Base-by-base conservation (phyloP, 495 filamentous ascomycete species). In the Neurospora sp. region DNA sequence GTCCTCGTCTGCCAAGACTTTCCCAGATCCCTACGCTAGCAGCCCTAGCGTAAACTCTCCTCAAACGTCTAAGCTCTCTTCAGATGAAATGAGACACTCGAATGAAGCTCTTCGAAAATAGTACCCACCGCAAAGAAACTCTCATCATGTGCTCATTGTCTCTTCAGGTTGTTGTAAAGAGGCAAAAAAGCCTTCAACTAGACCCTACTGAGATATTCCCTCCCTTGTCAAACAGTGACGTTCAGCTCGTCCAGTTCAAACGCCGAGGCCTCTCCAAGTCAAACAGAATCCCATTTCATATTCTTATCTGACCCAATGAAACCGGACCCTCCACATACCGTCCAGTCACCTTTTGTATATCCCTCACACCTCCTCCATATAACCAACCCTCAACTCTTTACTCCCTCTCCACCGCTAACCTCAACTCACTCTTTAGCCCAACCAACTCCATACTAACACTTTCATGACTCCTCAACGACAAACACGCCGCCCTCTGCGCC, bases 401-500 rank as follows among this genome's bases (percentile, higher is more conserved):
- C 69, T 71, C 44, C 70, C 38, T 69, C 70, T 70, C 65, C n/a
- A 69, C 77, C 39, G 74, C 75, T 69, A 37, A 40, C 42, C 71
- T 41, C 61, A 86, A 35, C 69, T 82, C 83, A 35, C 46, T 59
- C 76, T 76, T 81, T 69, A 86, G 69, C 39, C 72, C 77, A 14
- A 74, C 77, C 61, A 87, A 72, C 70, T 85, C 81, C 71, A 76
- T 78, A 68, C 82, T 94, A 5, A 97, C 94, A 69, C 89, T 86
- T 76, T 94, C 89, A 44, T 81, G 81, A 76, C 90, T 92, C 79
- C 85, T 90, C 74, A 98, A 80, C 27, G 93, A 94, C 82, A 91
- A 80, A 41, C 90, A 86, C 65, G 93, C 93, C 9, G 91, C 95
- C 79, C 86, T 86, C 82, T 98, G 95, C 69, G 90, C 91, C 39